phyloP scores from a whole-genome alignment of 345 rosid genomes.

The Populus alba region DNA sequence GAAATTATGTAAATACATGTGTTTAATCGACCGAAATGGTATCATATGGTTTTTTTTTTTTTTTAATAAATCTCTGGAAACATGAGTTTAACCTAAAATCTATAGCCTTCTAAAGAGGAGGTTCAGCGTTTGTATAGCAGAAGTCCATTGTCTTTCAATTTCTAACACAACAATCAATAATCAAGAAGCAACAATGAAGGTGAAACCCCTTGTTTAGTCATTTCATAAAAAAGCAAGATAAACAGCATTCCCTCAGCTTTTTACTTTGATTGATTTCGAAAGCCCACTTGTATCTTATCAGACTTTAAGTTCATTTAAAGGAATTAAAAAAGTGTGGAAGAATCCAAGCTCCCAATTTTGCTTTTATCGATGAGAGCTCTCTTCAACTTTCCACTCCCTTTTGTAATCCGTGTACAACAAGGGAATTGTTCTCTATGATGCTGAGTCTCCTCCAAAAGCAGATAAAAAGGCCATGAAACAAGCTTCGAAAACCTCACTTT shows the following conservation, averaged over 20 bases:
- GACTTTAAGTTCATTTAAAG: slow-evolving; percentile 13
- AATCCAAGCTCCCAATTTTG: slow-evolving; percentile 15
- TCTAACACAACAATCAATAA: neutral
- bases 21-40: too few relatives aligned
- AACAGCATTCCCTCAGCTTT: neutral
- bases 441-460: neutral
- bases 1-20: too few relatives aligned
- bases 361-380: neutral
- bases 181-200: neutral
- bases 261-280: neutral
- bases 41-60: too few relatives aligned
- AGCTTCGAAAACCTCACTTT: slow-evolving; percentile 28
- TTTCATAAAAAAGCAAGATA: neutral
- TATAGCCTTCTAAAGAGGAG: too few relatives aligned
- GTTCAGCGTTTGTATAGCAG: too few relatives aligned
- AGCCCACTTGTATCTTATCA: slow-evolving; percentile 9
- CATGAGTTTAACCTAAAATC: too few relatives aligned
- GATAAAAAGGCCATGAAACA: slow-evolving; percentile 12
- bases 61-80: too few relatives aligned
- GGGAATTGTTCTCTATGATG: slow-evolving; percentile 2
- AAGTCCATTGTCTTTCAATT: too few relatives aligned
- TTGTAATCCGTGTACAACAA: slow-evolving; percentile 13
- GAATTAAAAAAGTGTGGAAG: slow-evolving; percentile 5
- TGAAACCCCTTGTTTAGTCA: neutral
- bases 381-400: slow-evolving; percentile 1